Conservation (phyloP, 2,329 filamentous ascomycete species). For the Pseudogymnoascus sp. region DNA sequence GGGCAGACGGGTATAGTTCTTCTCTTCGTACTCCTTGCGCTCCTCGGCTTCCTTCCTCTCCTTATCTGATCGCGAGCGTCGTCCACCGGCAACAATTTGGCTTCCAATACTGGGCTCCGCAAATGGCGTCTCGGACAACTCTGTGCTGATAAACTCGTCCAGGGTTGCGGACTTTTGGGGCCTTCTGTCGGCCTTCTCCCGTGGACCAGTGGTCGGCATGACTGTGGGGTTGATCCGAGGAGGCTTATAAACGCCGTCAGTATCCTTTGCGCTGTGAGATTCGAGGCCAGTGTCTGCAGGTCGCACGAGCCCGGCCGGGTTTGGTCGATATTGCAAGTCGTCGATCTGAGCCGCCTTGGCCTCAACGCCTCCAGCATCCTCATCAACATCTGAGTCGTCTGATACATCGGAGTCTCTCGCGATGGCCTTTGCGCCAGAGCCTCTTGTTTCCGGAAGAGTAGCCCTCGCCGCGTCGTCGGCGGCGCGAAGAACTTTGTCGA, state of each 20-base stretch:
- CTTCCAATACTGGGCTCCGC: conserved; percentile 88
- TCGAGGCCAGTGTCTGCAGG: conserved; percentile 20
- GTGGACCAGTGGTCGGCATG: conserved; percentile 54
- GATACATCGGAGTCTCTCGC: conserved; percentile 23
- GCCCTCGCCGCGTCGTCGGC: conserved; percentile 53
- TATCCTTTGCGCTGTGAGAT: conserved; percentile 30
- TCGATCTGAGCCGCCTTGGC: conserved; percentile 36
- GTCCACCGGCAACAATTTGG: conserved; percentile 71
- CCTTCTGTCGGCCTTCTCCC: conserved; percentile 50
- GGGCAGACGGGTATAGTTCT: conserved; percentile 81
- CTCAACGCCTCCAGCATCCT: conserved; percentile 18
- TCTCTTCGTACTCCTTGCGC: conserved; percentile 79
- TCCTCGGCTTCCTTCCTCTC: conserved; percentile 74
- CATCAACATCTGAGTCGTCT: conserved; percentile 27
- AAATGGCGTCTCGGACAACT: conserved; percentile 72
- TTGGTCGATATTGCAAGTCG: conserved; percentile 55
- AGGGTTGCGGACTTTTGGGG: conserved; percentile 72
- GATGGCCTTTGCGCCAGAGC: conserved; percentile 31
- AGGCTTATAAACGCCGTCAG: conserved; percentile 74
- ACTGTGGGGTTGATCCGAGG: conserved; percentile 80
- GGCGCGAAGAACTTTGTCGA: conserved; percentile 86
- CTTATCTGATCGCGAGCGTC: conserved; percentile 66
- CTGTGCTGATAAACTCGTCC: conserved; percentile 82
- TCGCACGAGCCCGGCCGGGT: conserved; percentile 38
- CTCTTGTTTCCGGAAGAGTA: conserved; percentile 12